A percentile compares a stretch with the other conserved stretches of the same genome.
Conservation (phyloP, 176 grass and related monocot species). For the Aegilops longissima region DNA sequence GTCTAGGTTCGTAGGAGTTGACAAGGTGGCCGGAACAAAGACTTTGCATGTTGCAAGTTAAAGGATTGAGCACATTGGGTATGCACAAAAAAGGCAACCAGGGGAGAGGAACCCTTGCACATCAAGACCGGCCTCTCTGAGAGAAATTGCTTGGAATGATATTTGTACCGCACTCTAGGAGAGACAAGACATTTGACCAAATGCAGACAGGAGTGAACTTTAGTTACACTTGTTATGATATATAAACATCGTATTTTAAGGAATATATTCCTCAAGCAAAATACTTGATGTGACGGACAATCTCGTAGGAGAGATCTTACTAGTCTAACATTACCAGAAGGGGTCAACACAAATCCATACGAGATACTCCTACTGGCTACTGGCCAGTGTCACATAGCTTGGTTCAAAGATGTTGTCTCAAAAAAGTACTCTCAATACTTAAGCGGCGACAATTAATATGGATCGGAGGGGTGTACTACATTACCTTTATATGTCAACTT, state of each 20-base stretch:
- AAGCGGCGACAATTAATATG: too few relatives aligned
- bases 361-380: too few relatives aligned
- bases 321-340: background rate
- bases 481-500: background rate
- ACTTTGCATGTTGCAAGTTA: background rate
- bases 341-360: background rate
- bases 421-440: too few relatives aligned
- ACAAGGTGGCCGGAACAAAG: background rate
- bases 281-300: background rate
- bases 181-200: too few relatives aligned
- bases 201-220: too few relatives aligned
- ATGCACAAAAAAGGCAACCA: conserved; percentile 25
- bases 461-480: too few relatives aligned
- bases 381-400: background rate
- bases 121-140: background rate
- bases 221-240: too few relatives aligned
- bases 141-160: background rate
- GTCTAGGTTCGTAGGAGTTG: conserved; percentile 3
- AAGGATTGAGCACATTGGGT: background rate
- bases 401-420: too few relatives aligned
- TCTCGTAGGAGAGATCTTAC: background rate
- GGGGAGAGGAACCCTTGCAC: conserved; percentile 37
- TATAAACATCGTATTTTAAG: too few relatives aligned
- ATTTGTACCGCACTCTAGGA: too few relatives aligned
- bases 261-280: too few relatives aligned